These are phyloP conservation scores for Paulownia fortunei DNA, from an alignment of 257 asterid genomes.

Conservation along the genomic window DNA sequence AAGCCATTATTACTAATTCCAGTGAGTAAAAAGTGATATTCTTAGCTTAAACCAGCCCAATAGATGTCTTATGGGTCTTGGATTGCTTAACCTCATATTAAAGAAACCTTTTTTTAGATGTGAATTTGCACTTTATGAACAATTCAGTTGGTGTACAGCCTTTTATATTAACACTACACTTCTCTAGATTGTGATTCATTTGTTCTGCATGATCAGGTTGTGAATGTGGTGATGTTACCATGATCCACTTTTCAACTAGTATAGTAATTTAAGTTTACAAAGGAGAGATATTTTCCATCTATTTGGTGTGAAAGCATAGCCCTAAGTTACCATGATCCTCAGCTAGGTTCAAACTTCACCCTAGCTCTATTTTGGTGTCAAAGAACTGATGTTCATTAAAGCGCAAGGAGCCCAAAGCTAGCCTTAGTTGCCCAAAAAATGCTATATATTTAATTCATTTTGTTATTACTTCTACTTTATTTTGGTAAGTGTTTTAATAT, in stretches of 20 bases:
- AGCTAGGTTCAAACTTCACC: neutral
- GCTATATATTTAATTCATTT: neutral
- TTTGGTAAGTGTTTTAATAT: neutral
- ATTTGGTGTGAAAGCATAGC: constrained; percentile 22
- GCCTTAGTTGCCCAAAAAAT: neutral
- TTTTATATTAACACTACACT: neutral
- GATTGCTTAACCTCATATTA: neutral
- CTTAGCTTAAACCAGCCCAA: neutral
- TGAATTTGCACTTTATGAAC: constrained; percentile 16
- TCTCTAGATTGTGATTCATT: no score
- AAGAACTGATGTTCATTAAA: neutral
- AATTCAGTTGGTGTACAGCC: neutral
- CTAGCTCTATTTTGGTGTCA: constrained; percentile 21
- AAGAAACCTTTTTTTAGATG: constrained; percentile 2
- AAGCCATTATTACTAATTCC: constrained; percentile 70
- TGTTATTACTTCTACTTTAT: neutral
- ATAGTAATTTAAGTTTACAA: neutral
- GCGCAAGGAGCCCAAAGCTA: constrained; percentile 3
- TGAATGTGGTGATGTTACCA: neutral
- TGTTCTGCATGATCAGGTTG: neutral
- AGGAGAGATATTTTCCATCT: neutral
- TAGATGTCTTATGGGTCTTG: constrained; percentile 7
- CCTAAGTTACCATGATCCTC: constrained; percentile 2
- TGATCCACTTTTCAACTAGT: constrained; percentile 17
- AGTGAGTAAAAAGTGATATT: constrained; percentile 55